These are phyloP conservation scores for Blastocystis sp. DNA, from an alignment of 352 stramenopile genomes.

Conservation along the genomic window DNA sequence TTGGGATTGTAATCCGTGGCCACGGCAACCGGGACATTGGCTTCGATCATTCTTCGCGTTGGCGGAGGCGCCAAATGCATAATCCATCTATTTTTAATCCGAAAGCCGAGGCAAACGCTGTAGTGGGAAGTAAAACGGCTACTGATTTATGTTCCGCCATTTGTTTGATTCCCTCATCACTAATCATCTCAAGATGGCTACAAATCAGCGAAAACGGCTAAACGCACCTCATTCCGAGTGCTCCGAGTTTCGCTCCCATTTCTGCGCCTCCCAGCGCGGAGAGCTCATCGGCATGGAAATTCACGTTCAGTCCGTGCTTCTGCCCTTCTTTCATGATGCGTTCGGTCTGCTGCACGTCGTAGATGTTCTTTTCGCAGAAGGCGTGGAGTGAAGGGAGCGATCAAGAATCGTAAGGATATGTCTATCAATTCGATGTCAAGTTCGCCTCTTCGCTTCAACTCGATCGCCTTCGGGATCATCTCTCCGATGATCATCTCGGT, in stretches of 20 bases:
- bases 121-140: constrained; percentile 74
- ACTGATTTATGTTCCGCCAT: constrained; percentile 66
- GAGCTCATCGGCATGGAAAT: constrained; percentile 77
- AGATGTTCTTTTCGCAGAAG: constrained; percentile 78
- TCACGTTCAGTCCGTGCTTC: constrained; percentile 71
- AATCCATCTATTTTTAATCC: constrained; percentile 64
- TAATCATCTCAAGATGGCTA: constrained; percentile 51
- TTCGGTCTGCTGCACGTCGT: constrained; percentile 73
- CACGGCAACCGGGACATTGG: constrained; percentile 71
- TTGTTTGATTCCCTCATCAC: not conserved
- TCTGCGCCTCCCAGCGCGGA: constrained; percentile 71
- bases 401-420: constrained; percentile 12
- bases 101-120: constrained; percentile 66
- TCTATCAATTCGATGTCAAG: constrained; percentile 76
- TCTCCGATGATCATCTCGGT: constrained; percentile 73
- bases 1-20: constrained; percentile 78
- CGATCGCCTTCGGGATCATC: constrained; percentile 71
- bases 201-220: not conserved
- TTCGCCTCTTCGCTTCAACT: constrained; percentile 70
- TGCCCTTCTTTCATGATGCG: constrained; percentile 72
- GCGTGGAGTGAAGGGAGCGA: constrained; percentile 65
- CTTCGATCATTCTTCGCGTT: constrained; percentile 71
- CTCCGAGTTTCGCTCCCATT: constrained; percentile 69
- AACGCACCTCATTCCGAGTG: constrained; percentile 67
- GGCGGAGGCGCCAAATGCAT: constrained; percentile 73